Percentiles rank a stretch among this genome's conserved stretches.
Evolutionary conservation across 768 basidiomycete genomes (phyloP).

Genomic region (Collybia nuda): DNA sequence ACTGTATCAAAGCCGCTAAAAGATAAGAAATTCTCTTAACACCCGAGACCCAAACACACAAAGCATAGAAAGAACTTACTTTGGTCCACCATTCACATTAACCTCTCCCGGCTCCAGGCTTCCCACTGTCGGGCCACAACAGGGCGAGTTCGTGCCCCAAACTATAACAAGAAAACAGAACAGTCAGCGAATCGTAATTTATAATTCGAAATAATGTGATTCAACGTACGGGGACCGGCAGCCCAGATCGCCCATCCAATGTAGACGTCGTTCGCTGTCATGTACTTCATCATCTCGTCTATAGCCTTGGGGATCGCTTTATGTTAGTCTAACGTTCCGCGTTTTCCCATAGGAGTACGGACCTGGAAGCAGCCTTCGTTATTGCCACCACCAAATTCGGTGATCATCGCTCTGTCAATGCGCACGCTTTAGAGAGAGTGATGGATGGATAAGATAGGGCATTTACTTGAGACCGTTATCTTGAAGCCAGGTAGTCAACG

Average conservation of each 20-base stretch:
- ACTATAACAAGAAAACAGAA: conserved; percentile 19
- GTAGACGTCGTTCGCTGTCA: conserved; percentile 41
- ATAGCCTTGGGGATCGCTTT: conserved; percentile 20
- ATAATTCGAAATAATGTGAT: neutral
- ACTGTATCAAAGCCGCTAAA: conserved; percentile 38
- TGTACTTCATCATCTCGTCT: conserved; percentile 39
- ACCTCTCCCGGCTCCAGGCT: conserved; percentile 41
- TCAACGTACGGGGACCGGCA: conserved; percentile 40
- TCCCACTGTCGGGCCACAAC: conserved; percentile 42
- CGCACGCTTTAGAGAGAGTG: no score
- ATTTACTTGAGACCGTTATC: conserved; percentile 41
- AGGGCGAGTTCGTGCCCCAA: conserved; percentile 41
- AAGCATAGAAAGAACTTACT: conserved; percentile 21
- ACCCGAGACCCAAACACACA: neutral
- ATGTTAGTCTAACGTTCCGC: neutral
- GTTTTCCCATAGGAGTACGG: neutral
- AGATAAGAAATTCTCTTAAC: neutral
- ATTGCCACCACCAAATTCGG: conserved; percentile 45
- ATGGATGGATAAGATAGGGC: neutral
- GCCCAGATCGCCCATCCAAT: conserved; percentile 51
- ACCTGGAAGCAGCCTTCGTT: conserved; percentile 42
- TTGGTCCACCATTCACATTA: conserved; percentile 35
- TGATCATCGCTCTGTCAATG: conserved; percentile 35
- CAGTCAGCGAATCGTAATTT: neutral
- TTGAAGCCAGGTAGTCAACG: conserved; percentile 39